A percentile compares a stretch with the other conserved stretches of the same genome.
Conservation (phyloP, 768 basidiomycete species). For the Amanita molliuscula region DNA sequence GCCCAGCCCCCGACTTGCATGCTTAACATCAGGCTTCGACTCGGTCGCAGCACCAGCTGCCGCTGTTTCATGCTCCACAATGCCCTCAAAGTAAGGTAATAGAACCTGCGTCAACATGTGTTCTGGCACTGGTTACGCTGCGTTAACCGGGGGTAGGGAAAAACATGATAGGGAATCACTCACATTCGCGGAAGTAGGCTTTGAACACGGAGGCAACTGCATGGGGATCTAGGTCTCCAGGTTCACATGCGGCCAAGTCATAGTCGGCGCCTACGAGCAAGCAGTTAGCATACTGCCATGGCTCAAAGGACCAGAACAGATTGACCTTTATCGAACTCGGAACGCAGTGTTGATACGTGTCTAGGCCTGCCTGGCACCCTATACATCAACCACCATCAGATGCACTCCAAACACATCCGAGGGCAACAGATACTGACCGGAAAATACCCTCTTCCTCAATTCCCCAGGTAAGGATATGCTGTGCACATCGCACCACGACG, state of each 20-base stretch:
- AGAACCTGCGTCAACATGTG: conserved; percentile 70
- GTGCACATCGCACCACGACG: conserved; percentile 70
- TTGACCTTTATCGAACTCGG: conserved; percentile 74
- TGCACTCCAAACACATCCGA: conserved; percentile 6
- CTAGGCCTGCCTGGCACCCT: conserved; percentile 79
- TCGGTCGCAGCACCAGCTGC: conserved; percentile 20
- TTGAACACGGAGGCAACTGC: conserved; percentile 91
- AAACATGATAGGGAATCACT: conserved; percentile 21
- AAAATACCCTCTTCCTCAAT: conserved; percentile 82
- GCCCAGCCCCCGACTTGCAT: conserved; percentile 15
- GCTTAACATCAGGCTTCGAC: conserved; percentile 11
- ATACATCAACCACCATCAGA: conserved; percentile 11
- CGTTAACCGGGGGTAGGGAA: conserved; percentile 6
- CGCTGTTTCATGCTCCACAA: conserved; percentile 47
- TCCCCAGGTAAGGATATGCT: conserved; percentile 77
- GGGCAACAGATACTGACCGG: conserved; percentile 38
- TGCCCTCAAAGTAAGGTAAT: conserved; percentile 69
- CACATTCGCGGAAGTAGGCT: conserved; percentile 85
- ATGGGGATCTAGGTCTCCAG: conserved; percentile 88
- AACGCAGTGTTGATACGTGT: conserved; percentile 64
- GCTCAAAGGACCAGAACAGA: background rate
- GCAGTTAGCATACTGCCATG: background rate
- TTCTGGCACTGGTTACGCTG: conserved; percentile 57
- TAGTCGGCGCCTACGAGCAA: conserved; percentile 68
- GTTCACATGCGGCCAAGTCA: conserved; percentile 66